Percentiles rank a stretch among this genome's conserved stretches.
Conservation (phyloP, 1,284 basidiomycete genomes). For the Lentinula novae-zelandiae region DNA sequence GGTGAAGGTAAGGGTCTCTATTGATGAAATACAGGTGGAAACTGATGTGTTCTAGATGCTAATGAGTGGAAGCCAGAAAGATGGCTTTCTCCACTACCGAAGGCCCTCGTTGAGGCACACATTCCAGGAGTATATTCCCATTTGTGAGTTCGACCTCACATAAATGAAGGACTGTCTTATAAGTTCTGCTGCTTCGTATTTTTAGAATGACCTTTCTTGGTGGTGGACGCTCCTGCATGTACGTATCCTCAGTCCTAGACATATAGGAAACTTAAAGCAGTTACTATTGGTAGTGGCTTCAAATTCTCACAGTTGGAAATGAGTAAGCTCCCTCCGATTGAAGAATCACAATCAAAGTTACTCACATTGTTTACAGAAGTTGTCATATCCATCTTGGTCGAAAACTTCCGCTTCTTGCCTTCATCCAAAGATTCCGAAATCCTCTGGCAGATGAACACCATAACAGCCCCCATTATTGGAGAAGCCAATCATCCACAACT, state of each 20-base stretch:
- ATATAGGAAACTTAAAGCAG: not conserved
- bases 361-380: not conserved
- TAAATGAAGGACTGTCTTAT: not conserved
- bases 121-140: slow-evolving; percentile 15
- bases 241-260: not conserved
- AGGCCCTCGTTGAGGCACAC: slow-evolving; percentile 11
- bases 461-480: slow-evolving; percentile 16
- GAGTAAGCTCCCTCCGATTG: slow-evolving; percentile 20
- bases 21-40: not conserved
- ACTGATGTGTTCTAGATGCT: slow-evolving; percentile 19
- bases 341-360: not conserved
- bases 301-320: slow-evolving; percentile 30
- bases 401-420: slow-evolving; percentile 1
- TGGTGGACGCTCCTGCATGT: slow-evolving; percentile 28
- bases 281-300: slow-evolving; percentile 21
- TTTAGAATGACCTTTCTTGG: slow-evolving; percentile 28
- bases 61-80: slow-evolving; percentile 32
- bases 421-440: not conserved
- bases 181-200: not conserved
- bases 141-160: not conserved
- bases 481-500: slow-evolving; percentile 2
- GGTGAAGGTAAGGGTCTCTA: slow-evolving; percentile 15
- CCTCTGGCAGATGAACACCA: slow-evolving; percentile 12
- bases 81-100: slow-evolving; percentile 27
- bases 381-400: slow-evolving; percentile 4